Conservation (phyloP, 1,139 yeast genomes). For the Debaryomyces subglobosus region DNA sequence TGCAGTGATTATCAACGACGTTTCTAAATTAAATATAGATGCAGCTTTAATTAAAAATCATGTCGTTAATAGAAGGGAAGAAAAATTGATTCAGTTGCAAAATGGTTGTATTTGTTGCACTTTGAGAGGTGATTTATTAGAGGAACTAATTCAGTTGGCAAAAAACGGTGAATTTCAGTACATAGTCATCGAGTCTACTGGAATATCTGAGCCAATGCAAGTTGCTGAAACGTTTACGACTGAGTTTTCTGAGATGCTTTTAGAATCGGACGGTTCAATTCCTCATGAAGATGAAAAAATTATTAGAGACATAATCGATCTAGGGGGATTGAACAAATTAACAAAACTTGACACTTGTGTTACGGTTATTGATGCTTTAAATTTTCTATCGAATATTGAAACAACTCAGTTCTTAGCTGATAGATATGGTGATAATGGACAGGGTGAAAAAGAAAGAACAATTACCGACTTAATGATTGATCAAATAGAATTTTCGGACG, state of each 20-base stretch:
- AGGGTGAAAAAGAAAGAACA: constrained; percentile 43
- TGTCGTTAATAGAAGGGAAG: constrained; percentile 42
- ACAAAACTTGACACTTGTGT: constrained; percentile 48
- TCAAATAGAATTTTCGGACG: constrained; percentile 50
- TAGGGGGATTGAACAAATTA: constrained; percentile 43
- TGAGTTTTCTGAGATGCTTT: constrained; percentile 36
- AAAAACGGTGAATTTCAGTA: constrained; percentile 38
- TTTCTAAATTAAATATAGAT: constrained; percentile 43
- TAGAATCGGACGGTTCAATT: constrained; percentile 10
- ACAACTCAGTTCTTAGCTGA: constrained; percentile 46
- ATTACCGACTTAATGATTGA: constrained; percentile 49
- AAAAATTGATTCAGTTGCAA: constrained; percentile 46
- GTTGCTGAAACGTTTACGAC: constrained; percentile 51
- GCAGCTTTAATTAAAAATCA: constrained; percentile 42
- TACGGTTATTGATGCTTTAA: constrained; percentile 48
- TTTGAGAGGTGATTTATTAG: constrained; percentile 46
- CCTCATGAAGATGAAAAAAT: constrained; percentile 25
- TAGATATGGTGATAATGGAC: constrained; percentile 41
- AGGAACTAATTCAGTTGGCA: constrained; percentile 41
- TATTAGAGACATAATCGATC: constrained; percentile 30
- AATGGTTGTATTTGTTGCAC: constrained; percentile 55
- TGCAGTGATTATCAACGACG: constrained; percentile 50
- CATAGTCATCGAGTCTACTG: constrained; percentile 48
- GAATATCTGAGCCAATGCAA: constrained; percentile 53
- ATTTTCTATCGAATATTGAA: constrained; percentile 41